Evolutionary conservation across 768 basidiomycete genomes (phyloP).

Genomic region (Phanerochaete carnosa): DNA sequence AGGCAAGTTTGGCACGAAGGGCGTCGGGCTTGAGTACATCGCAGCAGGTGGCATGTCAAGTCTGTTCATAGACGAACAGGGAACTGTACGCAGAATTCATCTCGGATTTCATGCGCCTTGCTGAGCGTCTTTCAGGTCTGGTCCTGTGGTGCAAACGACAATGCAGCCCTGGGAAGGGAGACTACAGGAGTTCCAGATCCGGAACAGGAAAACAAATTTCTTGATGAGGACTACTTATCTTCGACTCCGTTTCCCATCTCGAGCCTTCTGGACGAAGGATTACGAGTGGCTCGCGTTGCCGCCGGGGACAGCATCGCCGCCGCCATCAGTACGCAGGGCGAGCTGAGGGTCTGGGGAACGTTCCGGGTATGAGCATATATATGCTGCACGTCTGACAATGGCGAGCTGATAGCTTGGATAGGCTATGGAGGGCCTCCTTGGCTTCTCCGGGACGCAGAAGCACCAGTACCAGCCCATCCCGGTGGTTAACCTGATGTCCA

Average conservation of each 20-base stretch:
- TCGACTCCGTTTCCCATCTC: constrained; percentile 64
- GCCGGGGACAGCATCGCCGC: constrained; percentile 89
- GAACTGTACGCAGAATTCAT: constrained; percentile 59
- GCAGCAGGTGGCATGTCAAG: constrained; percentile 88
- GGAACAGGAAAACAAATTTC: constrained; percentile 51
- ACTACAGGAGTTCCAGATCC: constrained; percentile 61
- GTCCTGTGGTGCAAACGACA: constrained; percentile 86
- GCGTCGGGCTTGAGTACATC: constrained; percentile 76
- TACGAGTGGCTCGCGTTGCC: constrained; percentile 78
- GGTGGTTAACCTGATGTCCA: constrained; percentile 53
- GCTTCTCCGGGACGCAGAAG: constrained; percentile 68
- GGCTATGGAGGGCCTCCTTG: constrained; percentile 79
- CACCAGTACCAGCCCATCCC: constrained; percentile 69
- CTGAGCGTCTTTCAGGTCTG: constrained; percentile 51
- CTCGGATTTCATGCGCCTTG: constrained; percentile 2
- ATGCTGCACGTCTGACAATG: background rate
- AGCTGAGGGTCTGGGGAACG: constrained; percentile 83
- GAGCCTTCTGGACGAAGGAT: constrained; percentile 69
- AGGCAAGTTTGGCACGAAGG: constrained; percentile 63
- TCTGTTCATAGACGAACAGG: constrained; percentile 84
- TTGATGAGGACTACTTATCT: constrained; percentile 50
- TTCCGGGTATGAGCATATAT: constrained; percentile 66
- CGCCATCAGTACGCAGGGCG: constrained; percentile 75
- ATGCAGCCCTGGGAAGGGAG: constrained; percentile 80
- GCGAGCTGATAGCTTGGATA: constrained; percentile 21